Evolutionary conservation across 108 stramenopile species (phyloP), one percentile per base, ranked within the genome.

Genomic region (Cyclostephanos invisitatus): DNA sequence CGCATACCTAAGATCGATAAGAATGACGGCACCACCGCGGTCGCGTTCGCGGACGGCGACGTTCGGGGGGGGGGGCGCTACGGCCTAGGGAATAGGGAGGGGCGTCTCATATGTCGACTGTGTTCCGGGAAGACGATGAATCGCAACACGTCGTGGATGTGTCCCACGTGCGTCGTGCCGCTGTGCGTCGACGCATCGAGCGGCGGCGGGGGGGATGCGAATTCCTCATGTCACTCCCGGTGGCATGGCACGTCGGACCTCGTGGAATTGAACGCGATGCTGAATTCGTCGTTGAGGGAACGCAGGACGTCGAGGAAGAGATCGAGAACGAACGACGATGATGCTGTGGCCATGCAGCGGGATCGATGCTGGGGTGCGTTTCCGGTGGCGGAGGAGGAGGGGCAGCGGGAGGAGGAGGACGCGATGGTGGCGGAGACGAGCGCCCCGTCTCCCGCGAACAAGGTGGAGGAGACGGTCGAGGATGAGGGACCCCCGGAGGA

Each of bases 111-210:
- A 21, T 77, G 76, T 49, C 68, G 68, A 48, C 42, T 77, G 1
- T 77, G 76, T 28, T 62, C 60, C 29, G 76, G 76, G 15, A 63
- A 63, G 18, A 65, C 69, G 15, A 64, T 62, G 42, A 77, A 77
- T 37, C 68, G 76, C 21, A 77, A 77, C 57, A 77, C 76, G 35
- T 70, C 68, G 14, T 77, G 76, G 76, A 77, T 77, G 76, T 77
- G 76, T 17, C 49, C 46, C 36, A 70, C 69, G 22, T 77, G 76
- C 24, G 18, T 58, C 24, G 76, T 77, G 3, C 76, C 76, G 9
- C 64, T 77, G 3, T 77, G 76, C 64, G 50, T 77, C n/a, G 76
- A 77, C 40, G 57, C 35, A 7, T 54, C 64, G 32, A n/a, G n/a
- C n/a, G n/a, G n/a, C n/a, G n/a, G n/a, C n/a, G 61, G 59, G 10